Evolutionary conservation across 169 alveolate species (phyloP).

Genomic region (Eimeria brunetti): DNA sequence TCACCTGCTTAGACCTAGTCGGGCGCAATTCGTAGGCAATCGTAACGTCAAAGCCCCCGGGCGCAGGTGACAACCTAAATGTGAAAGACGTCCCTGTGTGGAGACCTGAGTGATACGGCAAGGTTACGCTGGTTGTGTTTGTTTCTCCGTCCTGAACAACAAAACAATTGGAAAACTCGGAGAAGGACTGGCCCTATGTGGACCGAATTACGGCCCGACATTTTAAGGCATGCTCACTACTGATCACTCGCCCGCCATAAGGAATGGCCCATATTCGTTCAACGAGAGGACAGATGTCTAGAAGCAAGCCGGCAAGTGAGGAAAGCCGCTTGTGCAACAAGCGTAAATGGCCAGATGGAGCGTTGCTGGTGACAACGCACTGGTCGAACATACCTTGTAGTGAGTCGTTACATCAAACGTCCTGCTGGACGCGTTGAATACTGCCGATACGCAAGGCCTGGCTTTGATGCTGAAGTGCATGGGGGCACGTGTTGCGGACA

Average conservation of each 20-base stretch:
- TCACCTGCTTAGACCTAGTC: background rate
- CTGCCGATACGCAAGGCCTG: conserved; percentile 52
- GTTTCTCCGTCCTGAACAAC: conserved; percentile 28
- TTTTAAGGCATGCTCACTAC: background rate
- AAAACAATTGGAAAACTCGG: background rate
- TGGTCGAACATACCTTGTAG: background rate
- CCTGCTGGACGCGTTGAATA: conserved; percentile 9
- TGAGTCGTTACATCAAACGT: conserved; percentile 10
- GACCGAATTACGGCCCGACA: background rate
- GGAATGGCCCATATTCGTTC: background rate
- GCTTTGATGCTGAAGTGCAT: conserved; percentile 35
- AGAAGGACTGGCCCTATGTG: background rate
- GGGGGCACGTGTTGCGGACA: conserved; percentile 64
- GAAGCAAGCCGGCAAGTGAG: background rate
- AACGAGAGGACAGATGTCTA: background rate
- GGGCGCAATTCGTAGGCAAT: conserved; percentile 61
- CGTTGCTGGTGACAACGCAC: background rate
- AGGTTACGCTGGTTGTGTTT: conserved; percentile 7
- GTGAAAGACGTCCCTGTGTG: conserved; percentile 67
- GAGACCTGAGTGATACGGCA: conserved; percentile 54
- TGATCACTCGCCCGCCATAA: background rate
- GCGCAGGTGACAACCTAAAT: conserved; percentile 45
- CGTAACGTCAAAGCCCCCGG: conserved; percentile 56
- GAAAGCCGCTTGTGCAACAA: background rate
- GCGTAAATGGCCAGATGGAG: background rate